Base-by-base conservation (phyloP, 2,329 filamentous ascomycete species). In the Onygenales sp. region DNA sequence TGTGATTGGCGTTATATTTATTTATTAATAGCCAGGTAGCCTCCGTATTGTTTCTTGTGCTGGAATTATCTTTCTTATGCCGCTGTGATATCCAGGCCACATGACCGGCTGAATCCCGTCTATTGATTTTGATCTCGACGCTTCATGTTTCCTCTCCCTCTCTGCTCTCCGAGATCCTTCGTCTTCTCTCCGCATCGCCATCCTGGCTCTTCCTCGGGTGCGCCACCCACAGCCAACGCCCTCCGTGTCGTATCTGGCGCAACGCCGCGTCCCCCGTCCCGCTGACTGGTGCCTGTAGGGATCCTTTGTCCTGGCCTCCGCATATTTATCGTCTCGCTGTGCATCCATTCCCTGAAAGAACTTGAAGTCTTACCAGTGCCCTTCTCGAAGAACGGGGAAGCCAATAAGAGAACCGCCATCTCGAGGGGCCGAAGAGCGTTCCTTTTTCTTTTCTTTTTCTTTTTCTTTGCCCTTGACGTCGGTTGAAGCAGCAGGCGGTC, bases 41-140 rank as follows among this genome's bases (percentile, higher is more conserved):
- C 7, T 44, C 21, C 21, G 21, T 44, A 44, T 31, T 44, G 21
- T 44, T 44, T 14, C 17, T 10, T 14, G 8, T 33, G 14, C 6
- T 14, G 6, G 14, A 27, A 27, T 44, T 14, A 10, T 44, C 17
- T 21, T 11, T 31, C 17, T 5, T 21, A 14, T 34, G 13, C 31
- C 34, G 4, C 3, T 46, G 43, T 31, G 31, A 7, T 47, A 10
- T 14, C 14, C 2, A 31, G 17, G 36, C 48, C 48, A 50, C 48
- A 50, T 50, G 48, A 50, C 48, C 34, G 27, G 37, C 48, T 34
- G 36, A 50, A 27, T 42, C 37, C 31, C n/a, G 13, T 36, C 32
- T 36, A 36, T 47, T 47, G 44, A 36, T 36, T 47, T 47, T 27
- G 32, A 47, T 47, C 44, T 47, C 33, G 45, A 47, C 45, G 34